phyloP scores from a whole-genome alignment of 2,329 filamentous ascomycete genomes.

The Juglanconis juglandina region DNA sequence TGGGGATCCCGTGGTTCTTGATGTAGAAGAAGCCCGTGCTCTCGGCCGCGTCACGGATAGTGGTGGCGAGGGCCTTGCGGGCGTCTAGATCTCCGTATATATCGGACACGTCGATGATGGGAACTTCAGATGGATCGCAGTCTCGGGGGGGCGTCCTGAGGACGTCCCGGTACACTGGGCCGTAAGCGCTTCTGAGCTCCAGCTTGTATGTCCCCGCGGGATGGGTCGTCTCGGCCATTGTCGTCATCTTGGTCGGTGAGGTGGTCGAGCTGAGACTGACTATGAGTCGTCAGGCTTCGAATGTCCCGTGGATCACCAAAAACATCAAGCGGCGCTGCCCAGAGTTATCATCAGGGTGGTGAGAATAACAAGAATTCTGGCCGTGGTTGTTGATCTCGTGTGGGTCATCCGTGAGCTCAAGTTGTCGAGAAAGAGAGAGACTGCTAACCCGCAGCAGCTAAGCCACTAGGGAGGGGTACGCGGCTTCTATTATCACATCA shows the following conservation, averaged over 20 bases:
- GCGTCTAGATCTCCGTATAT: constrained; percentile 33
- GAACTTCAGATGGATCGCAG: constrained; percentile 40
- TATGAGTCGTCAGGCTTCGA: no score
- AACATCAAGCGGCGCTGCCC: no score
- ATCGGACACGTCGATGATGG: constrained; percentile 40
- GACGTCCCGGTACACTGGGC: constrained; percentile 41
- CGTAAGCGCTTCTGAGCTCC: constrained; percentile 41
- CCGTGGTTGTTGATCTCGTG: no score
- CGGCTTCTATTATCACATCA: no score
- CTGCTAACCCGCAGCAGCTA: no score
- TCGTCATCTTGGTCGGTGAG: constrained; percentile 6
- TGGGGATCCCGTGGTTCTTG: constrained; percentile 39
- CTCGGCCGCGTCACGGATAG: constrained; percentile 37
- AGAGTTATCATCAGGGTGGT: no score
- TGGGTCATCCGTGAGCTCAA: no score
- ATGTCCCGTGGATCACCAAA: no score
- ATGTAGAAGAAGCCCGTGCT: constrained; percentile 47
- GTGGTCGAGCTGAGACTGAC: no score
- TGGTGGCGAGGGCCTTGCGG: constrained; percentile 33
- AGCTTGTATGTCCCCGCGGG: constrained; percentile 33
- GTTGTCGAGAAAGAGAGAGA: no score
- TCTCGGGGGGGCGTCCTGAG: constrained; percentile 37
- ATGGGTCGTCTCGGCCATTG: constrained; percentile 17
- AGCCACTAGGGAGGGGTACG: no score
- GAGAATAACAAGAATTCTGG: no score